Percentiles rank a stretch among this genome's conserved stretches.
These are phyloP conservation scores for Tarenaya hassleriana DNA, from an alignment of 345 rosid species.

Conservation along the genomic window DNA sequence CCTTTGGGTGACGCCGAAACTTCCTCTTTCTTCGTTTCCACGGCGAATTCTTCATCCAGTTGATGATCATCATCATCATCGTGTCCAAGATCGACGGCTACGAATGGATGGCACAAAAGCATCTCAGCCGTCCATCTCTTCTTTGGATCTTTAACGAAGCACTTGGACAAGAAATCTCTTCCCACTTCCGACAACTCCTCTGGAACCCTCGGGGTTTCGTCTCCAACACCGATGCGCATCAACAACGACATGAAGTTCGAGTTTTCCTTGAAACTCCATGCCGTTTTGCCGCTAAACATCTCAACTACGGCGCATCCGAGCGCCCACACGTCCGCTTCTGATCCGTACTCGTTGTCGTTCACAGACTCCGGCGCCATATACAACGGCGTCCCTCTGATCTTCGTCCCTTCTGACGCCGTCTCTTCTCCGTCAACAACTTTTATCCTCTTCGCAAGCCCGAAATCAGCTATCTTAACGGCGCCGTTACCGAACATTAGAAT, in stretches of 20 bases:
- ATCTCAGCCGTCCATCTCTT: slow-evolving; percentile 75
- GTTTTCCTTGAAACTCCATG: slow-evolving; percentile 40
- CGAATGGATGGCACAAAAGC: slow-evolving; percentile 64
- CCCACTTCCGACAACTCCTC: slow-evolving; percentile 53
- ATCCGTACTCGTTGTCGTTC: slow-evolving; percentile 43
- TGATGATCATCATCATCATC: slow-evolving; percentile 3
- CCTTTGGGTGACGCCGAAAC: slow-evolving; percentile 33
- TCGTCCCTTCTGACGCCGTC: too few relatives aligned
- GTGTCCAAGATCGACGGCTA: slow-evolving; percentile 27
- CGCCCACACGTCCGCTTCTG: slow-evolving; percentile 77
- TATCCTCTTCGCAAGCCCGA: slow-evolving; percentile 56
- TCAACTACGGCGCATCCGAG: slow-evolving; percentile 72
- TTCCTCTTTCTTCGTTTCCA: slow-evolving; percentile 3
- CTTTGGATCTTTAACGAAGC: slow-evolving; percentile 49
- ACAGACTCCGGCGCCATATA: slow-evolving; percentile 80
- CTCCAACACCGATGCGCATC: slow-evolving; percentile 48
- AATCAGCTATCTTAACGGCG: slow-evolving; percentile 59
- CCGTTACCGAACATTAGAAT: slow-evolving; percentile 42
- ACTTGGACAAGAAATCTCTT: slow-evolving; percentile 54
- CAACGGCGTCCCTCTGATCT: slow-evolving; percentile 68
- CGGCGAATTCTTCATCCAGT: background rate
- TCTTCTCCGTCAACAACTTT: slow-evolving; percentile 5
- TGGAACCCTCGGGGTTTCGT: slow-evolving; percentile 52
- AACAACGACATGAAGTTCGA: slow-evolving; percentile 33
- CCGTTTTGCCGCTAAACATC: slow-evolving; percentile 66